Evolutionary conservation across 2,329 filamentous ascomycete species (phyloP).

Genomic region (Aschersonia sp.): DNA sequence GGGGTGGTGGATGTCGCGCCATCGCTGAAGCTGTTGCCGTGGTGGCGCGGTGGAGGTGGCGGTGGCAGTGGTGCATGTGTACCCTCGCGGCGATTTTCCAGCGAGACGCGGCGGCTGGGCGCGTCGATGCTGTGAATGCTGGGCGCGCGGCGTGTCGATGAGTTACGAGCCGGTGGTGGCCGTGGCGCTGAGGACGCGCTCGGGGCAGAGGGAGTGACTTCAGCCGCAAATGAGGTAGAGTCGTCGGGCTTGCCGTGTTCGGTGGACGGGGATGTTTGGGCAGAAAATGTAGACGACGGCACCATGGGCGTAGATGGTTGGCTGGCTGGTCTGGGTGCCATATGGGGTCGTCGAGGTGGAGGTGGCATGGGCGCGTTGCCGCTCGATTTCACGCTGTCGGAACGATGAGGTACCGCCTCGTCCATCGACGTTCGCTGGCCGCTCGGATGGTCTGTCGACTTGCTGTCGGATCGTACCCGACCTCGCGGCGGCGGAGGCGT

Average conservation of each 20-base stretch:
- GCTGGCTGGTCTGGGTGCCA: constrained; percentile 17
- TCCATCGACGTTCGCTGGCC: constrained; percentile 33
- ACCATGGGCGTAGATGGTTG: constrained; percentile 7
- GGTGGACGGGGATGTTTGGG: constrained; percentile 6
- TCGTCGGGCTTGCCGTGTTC: constrained; percentile 9
- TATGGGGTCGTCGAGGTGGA: constrained; percentile 35
- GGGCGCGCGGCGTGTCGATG: constrained; percentile 27
- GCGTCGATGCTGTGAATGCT: constrained; percentile 27
- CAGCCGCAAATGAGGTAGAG: constrained; percentile 1
- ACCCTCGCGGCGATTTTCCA: constrained; percentile 14
- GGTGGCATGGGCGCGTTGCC: constrained; percentile 35
- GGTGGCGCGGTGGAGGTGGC: constrained; percentile 35
- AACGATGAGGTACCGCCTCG: constrained; percentile 27
- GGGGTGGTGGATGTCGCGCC: constrained; percentile 12
- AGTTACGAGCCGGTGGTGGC: constrained; percentile 29
- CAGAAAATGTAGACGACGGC: constrained; percentile 4
- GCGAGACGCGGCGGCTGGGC: constrained; percentile 12
- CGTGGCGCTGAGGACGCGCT: constrained; percentile 21
- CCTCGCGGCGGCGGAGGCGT: constrained; percentile 36
- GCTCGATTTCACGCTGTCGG: constrained; percentile 28
- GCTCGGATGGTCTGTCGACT: constrained; percentile 21
- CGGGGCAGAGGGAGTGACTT: constrained; percentile 5
- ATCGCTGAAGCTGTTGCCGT: constrained; percentile 17
- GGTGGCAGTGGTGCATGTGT: constrained; percentile 25
- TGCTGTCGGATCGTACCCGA: constrained; percentile 32